A percentile compares a stretch with the other conserved stretches of the same genome.
Evolutionary conservation across 257 asterid genomes (phyloP).

Genomic region (Penstemon eatonii): DNA sequence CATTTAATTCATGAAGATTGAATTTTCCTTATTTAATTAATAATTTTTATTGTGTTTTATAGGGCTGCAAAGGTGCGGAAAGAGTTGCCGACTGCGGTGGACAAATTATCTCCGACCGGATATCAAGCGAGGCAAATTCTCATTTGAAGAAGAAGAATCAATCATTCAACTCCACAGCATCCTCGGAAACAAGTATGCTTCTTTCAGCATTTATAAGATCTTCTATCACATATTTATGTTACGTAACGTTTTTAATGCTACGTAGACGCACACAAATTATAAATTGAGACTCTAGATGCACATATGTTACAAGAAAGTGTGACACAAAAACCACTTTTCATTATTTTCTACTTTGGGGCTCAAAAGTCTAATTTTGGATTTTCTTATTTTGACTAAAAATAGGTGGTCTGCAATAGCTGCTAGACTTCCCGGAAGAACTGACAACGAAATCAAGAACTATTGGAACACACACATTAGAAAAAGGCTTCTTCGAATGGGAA

Average conservation of each 20-base stretch:
- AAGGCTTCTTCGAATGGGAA: constrained; percentile 64
- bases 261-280: too few relatives aligned
- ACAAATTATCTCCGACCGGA: constrained; percentile 64
- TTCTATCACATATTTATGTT: neutral
- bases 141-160: constrained; percentile 67
- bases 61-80: constrained; percentile 71
- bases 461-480: constrained; percentile 70
- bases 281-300: too few relatives aligned
- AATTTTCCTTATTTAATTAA: neutral
- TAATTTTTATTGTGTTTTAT: neutral
- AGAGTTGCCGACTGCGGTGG: constrained; percentile 69
- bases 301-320: too few relatives aligned
- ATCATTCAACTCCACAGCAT: constrained; percentile 63
- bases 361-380: neutral
- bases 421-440: constrained; percentile 67
- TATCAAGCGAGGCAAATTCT: constrained; percentile 56
- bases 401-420: constrained; percentile 79
- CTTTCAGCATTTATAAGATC: neutral
- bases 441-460: constrained; percentile 61
- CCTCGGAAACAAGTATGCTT: constrained; percentile 61
- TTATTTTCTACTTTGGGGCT: too few relatives aligned
- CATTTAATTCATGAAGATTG: neutral
- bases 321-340: too few relatives aligned
- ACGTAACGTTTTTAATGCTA: neutral
- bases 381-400: neutral